Evolutionary conservation across 805 yeast genomes (phyloP).

Genomic region (Ogataea salicorniae): DNA sequence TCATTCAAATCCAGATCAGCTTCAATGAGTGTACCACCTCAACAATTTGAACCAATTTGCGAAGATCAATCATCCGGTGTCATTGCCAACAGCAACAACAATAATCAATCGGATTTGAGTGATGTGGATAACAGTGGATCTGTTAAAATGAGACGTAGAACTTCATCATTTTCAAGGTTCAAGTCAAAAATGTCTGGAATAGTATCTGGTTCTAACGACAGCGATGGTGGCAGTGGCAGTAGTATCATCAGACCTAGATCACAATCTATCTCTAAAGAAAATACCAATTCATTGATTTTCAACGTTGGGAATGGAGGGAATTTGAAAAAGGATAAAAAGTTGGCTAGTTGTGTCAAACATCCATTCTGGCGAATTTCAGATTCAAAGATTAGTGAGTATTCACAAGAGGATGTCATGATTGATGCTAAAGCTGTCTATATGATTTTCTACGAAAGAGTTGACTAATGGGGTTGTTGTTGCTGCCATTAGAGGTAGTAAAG

Average conservation of each 20-base stretch:
- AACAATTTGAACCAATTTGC: too few relatives aligned
- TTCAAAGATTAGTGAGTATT: constrained; percentile 58
- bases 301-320: not conserved
- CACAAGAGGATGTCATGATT: constrained; percentile 49
- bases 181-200: constrained; percentile 21
- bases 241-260: constrained; percentile 9
- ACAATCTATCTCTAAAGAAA: not conserved
- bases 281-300: not conserved
- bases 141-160: constrained; percentile 1
- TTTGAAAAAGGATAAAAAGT: constrained; percentile 35
- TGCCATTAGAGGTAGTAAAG: too few relatives aligned
- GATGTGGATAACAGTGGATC: not conserved
- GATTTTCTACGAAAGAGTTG: constrained; percentile 69
- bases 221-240: constrained; percentile 1
- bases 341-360: constrained; percentile 48
- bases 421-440: constrained; percentile 80
- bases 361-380: constrained; percentile 90
- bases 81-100: not conserved
- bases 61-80: too few relatives aligned
- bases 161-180: constrained; percentile 14
- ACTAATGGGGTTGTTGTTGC: constrained; percentile 12
- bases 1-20: too few relatives aligned
- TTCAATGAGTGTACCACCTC: too few relatives aligned
- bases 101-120: not conserved
- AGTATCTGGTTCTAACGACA: constrained; percentile 7